Conservation (phyloP, 352 stramenopile genomes). For the Pythium coloratum region DNA sequence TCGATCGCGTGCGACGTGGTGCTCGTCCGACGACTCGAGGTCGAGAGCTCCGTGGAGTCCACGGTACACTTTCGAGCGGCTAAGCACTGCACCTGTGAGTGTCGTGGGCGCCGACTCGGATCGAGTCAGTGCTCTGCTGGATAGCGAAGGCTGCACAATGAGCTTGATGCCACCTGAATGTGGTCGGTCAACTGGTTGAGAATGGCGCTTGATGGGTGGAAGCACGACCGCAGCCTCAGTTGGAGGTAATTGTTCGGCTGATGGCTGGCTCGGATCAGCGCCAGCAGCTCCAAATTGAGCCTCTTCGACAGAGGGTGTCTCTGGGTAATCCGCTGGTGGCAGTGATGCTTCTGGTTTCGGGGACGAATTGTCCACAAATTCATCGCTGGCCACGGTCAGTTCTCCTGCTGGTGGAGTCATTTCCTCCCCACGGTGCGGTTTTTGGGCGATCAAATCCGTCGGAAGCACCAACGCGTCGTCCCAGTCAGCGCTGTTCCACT, state of each 20-base stretch:
- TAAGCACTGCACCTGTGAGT: constrained; percentile 16
- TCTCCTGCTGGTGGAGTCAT: neutral
- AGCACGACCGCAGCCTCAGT: neutral
- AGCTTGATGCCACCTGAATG: constrained; percentile 4
- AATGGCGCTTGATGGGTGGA: neutral
- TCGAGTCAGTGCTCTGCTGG: constrained; percentile 19
- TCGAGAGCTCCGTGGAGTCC: constrained; percentile 44
- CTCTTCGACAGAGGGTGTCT: neutral
- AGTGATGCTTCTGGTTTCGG: too few species aligned
- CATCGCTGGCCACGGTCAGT: neutral
- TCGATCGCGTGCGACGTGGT: constrained; percentile 41
- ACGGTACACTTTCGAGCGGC: constrained; percentile 38
- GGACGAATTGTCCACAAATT: too few species aligned
- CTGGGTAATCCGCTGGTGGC: too few species aligned
- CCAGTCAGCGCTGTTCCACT: constrained; percentile 28
- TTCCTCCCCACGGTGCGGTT: neutral
- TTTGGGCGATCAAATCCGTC: neutral
- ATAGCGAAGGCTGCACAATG: neutral
- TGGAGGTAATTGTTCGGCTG: neutral
- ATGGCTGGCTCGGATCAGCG: neutral
- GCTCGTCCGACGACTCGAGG: constrained; percentile 24
- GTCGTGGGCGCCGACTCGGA: constrained; percentile 54
- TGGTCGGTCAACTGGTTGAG: neutral
- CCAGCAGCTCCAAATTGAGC: neutral
- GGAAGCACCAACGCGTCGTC: constrained; percentile 4